phyloP scores from a whole-genome alignment of 805 yeast species.

The Pichia deserticola region DNA sequence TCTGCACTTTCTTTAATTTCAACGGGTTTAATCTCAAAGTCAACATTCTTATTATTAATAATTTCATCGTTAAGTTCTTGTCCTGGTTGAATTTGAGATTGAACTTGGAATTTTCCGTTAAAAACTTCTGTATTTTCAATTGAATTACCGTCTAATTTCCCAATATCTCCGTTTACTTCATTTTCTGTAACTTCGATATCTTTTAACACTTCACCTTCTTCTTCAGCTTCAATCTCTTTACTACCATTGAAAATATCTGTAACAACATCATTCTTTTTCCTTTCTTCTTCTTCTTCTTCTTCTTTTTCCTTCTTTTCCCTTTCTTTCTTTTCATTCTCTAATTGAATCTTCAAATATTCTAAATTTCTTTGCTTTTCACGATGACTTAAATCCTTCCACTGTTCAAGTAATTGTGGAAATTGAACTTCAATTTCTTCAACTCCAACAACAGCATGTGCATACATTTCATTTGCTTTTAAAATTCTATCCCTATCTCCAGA shows the following conservation, averaged over 20 bases:
- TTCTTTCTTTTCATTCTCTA: not conserved
- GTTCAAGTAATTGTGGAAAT: constrained; percentile 60
- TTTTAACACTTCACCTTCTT: constrained; percentile 4
- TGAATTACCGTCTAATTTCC: not conserved
- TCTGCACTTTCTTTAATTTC: constrained; percentile 5
- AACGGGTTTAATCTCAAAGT: constrained; percentile 7
- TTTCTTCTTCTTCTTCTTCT: not conserved
- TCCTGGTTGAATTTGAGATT: constrained; percentile 16
- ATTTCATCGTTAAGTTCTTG: constrained; percentile 6
- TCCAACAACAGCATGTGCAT: constrained; percentile 92
- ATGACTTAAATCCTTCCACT: constrained; percentile 65
- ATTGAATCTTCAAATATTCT: constrained; percentile 23
- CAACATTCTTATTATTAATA: constrained; percentile 5
- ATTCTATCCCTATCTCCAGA: constrained; percentile 79
- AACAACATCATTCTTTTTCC: not conserved
- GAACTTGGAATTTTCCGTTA: constrained; percentile 13
- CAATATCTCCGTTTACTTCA: not conserved
- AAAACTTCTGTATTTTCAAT: not conserved
- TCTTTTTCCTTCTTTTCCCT: not conserved
- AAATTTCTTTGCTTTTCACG: constrained; percentile 55
- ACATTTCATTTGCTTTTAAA: constrained; percentile 84
- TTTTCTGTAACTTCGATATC: not conserved
- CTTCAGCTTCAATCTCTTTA: not conserved
- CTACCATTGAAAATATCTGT: not conserved
- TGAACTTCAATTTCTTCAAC: constrained; percentile 73